Base-by-base conservation (phyloP, 768 basidiomycete species). In the Sistotremastrum niveocremeum region DNA sequence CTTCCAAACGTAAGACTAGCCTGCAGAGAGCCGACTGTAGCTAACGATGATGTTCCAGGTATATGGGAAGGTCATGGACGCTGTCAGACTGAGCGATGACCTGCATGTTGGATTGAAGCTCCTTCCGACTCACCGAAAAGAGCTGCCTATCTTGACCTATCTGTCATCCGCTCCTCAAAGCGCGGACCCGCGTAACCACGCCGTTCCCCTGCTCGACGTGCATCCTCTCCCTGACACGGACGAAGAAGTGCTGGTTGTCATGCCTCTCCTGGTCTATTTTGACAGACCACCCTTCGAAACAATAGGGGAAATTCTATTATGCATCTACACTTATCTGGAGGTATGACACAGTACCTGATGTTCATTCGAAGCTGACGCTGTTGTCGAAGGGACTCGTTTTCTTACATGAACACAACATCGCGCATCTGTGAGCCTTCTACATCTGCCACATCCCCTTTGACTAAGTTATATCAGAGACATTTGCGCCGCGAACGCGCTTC, bases 391-490 rank as follows among this genome's bases (percentile, higher is more conserved):
- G 65, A 0, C 45, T 68, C 3, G 50, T 57, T 40, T 67, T 66
- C 48, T 62, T 69, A 54, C 68, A 70, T 46, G 46, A 52, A 2
- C 55, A 66, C 31, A 52, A 54, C 10, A 52, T 68, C 1, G 68
- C 66, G 4, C 68, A 69, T 45, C 46, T 63, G 67, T 67, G 40
- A 4, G 59, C 42, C 10, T 7, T 10, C 2, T 12, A 31, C 28
- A 6, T 6, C 4, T 20, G 7, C 37, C 34, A 12, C 35, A 28
- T 9, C 20, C 33, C 31, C 37, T 42, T 31, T 35, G n/a, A n/a
- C n/a, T n/a, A n/a, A n/a, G n/a, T 8, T 12, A 10, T 37, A 20
- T 8, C 44, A 50, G 47, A 5, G 50, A 58, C 37, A 49, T 48
- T 39, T 28, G 12, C 38, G 7, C 8, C 10, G 29, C 46, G 5